phyloP scores from a whole-genome alignment of 352 stramenopile genomes.

The Thalassiosira hispida region DNA sequence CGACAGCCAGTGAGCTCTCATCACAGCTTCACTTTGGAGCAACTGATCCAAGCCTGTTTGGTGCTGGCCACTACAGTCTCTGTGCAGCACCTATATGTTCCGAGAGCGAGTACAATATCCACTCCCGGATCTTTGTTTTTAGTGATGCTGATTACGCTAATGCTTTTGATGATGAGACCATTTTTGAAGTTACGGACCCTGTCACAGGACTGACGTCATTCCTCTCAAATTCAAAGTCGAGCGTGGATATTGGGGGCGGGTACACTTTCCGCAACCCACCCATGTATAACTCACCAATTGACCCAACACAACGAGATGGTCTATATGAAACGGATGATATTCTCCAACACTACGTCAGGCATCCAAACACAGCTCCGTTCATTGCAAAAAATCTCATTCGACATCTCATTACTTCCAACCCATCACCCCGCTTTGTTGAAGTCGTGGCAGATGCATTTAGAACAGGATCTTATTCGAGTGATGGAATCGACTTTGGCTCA shows the following conservation, averaged over 20 bases:
- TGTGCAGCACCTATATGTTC: constrained; percentile 33
- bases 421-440: constrained; percentile 62
- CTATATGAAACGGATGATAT: constrained; percentile 63
- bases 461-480: constrained; percentile 37
- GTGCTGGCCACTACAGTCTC: constrained; percentile 20
- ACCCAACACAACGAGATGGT: constrained; percentile 57
- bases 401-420: constrained; percentile 69
- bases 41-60: constrained; percentile 19
- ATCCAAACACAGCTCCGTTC: constrained; percentile 66
- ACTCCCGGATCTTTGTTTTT: constrained; percentile 35
- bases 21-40: constrained; percentile 31
- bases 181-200: constrained; percentile 32
- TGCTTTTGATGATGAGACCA: constrained; percentile 13
- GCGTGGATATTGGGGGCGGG: constrained; percentile 32
- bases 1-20: constrained; percentile 20
- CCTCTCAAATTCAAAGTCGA: constrained; percentile 53
- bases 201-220: constrained; percentile 32
- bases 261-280: constrained; percentile 73
- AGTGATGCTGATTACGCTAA: constrained; percentile 49
- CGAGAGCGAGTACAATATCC: constrained; percentile 20
- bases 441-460: constrained; percentile 54
- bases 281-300: constrained; percentile 60
- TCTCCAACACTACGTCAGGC: constrained; percentile 63
- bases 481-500: constrained; percentile 42
- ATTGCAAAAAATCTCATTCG: constrained; percentile 55